Evolutionary conservation across 2,329 filamentous ascomycete genomes (phyloP), one percentile per base, ranked within the genome.

Genomic region (Xylaria sp.): DNA sequence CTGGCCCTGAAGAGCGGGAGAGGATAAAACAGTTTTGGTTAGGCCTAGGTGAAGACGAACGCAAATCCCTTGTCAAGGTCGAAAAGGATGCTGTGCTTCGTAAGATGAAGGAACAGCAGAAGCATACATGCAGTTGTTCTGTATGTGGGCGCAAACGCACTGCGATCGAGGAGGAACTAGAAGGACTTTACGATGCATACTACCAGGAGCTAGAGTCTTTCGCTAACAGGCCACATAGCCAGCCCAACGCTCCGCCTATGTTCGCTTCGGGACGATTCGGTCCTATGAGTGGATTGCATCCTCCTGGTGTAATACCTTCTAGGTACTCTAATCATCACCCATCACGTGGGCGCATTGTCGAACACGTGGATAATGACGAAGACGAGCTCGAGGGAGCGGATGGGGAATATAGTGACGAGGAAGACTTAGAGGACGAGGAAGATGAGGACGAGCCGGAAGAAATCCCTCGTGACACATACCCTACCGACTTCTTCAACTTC

Each of bases 61-160:
- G 95, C 71, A 95, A 96, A 76, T 95, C 92, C 15, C 82, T 99
- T 49, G 93, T 99, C 74, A 97, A 97, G 78, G 94, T 99, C 31
- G 95, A 99, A 79, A 99, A 99, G 80, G 94, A 99, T 78, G 94
- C 95, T 7, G 95, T 99, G 0, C 81, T 99, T 60, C 93, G 92
- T 74, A 99, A 99, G 83, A 99, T 99, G 95, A 99, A 99, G 83
- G 95, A 99, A 78, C 95, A 99, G 78, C 95, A 99, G 78, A 98
- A 98, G 78, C 94, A 98, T 77, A 98, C 94, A 2, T 99, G 95
- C 82, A 97, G 94, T 76, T 99, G 95, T 78, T 96, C 93, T 4
- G 94, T 99, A 42, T 99, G 95, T 77, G 95, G 95, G 56, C 87
- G 95, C 69, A 99, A 99, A 81, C 88, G 95, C 57, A 97, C 91